Conservation (phyloP, 495 filamentous ascomycete genomes). For the Aspergillus wentii region DNA sequence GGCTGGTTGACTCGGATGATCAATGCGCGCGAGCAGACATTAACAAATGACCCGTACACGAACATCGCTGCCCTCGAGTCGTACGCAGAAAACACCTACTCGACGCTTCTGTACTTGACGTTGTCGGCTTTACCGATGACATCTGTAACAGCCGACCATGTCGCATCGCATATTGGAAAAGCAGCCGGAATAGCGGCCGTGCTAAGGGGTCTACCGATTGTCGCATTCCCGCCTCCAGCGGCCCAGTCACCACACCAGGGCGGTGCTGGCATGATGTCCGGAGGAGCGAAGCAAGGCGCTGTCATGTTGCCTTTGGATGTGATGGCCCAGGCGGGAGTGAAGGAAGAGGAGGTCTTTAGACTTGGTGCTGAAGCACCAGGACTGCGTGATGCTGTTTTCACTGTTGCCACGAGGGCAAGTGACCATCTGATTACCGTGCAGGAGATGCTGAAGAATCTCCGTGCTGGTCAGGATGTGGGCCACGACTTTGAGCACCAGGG, state of each 20-base stretch:
- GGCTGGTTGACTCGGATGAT: conserved; percentile 80
- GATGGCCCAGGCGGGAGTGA: conserved; percentile 73
- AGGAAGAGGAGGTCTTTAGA: conserved; percentile 84
- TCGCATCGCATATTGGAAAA: conserved; percentile 92
- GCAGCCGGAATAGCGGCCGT: conserved; percentile 82
- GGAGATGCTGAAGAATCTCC: conserved; percentile 80
- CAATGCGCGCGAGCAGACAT: conserved; percentile 70
- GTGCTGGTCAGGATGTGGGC: conserved; percentile 64
- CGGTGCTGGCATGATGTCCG: conserved; percentile 24
- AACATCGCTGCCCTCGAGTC: conserved; percentile 69
- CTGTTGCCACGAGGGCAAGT: conserved; percentile 85
- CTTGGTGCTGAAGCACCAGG: conserved; percentile 71
- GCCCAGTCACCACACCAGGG: conserved; percentile 43
- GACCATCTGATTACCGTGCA: conserved; percentile 93
- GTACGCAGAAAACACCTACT: conserved; percentile 92
- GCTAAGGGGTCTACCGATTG: conserved; percentile 73
- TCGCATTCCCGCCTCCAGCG: conserved; percentile 71
- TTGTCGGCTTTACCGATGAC: conserved; percentile 69
- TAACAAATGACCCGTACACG: conserved; percentile 77
- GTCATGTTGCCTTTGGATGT: conserved; percentile 82
- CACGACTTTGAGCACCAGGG: conserved; percentile 84
- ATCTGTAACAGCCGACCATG: conserved; percentile 82
- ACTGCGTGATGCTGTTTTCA: conserved; percentile 83
- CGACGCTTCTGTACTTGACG: conserved; percentile 86
- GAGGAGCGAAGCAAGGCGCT: conserved; percentile 51